A percentile compares a stretch with the other conserved stretches of the same genome.
These are phyloP conservation scores for Pyrus hybrid DNA, from an alignment of 331 rosid genomes.

Conservation along the genomic window DNA sequence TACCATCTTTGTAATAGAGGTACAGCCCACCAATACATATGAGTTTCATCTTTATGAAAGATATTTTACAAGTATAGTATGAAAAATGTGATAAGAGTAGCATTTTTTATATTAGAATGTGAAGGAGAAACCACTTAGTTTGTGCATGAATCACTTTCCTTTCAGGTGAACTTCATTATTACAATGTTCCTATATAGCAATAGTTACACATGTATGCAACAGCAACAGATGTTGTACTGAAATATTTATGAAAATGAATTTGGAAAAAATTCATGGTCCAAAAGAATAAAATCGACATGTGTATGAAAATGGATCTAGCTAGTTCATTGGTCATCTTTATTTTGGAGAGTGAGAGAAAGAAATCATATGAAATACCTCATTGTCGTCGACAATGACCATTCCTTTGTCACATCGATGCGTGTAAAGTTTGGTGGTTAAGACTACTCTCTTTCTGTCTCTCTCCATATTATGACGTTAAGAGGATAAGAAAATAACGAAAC, in stretches of 20 bases:
- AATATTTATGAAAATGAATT: not conserved
- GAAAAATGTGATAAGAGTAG: too few species aligned
- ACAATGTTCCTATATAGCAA: too few species aligned
- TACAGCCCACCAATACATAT: too few species aligned
- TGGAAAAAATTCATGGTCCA: not conserved
- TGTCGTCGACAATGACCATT: slow-evolving; percentile 25
- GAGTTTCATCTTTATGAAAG: too few species aligned
- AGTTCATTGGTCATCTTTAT: not conserved
- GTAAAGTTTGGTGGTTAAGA: slow-evolving; percentile 8
- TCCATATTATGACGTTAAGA: not conserved
- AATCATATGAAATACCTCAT: not conserved
- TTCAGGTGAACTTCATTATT: too few species aligned
- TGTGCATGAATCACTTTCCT: too few species aligned
- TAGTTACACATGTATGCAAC: not conserved
- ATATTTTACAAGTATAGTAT: too few species aligned
- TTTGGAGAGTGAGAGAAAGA: not conserved
- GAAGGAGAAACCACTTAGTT: too few species aligned
- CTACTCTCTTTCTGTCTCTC: not conserved
- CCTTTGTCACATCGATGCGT: slow-evolving; percentile 20
- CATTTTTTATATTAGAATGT: too few species aligned
- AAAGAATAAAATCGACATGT: not conserved
- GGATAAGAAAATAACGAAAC: not conserved
- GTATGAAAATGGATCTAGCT: not conserved
- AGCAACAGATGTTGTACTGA: not conserved
- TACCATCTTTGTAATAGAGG: too few species aligned